Conservation (phyloP, 306 rosid genomes). For the Psophocarpus tetragonolobus region DNA sequence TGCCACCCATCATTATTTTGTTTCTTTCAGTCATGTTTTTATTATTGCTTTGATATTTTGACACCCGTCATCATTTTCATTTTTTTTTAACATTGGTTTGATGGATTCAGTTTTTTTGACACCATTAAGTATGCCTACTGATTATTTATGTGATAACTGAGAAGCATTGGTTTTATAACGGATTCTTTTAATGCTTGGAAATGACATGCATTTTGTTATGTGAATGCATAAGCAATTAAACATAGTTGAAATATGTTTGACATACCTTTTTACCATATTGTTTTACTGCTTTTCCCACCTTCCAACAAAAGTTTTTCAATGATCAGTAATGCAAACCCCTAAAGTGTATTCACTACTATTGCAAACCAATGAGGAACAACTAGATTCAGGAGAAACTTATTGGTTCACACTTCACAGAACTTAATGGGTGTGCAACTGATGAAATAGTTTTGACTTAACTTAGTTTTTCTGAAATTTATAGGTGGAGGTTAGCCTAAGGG, state of each 20-base stretch:
- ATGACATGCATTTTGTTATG: no score
- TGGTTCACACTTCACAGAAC: background rate
- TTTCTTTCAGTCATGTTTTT: no score
- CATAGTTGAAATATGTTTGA: background rate
- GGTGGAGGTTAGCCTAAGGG: conserved; percentile 75
- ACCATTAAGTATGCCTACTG: no score
- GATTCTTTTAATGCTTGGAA: no score
- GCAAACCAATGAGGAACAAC: background rate
- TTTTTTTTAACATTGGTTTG: background rate
- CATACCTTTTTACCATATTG: background rate
- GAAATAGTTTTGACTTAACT: background rate
- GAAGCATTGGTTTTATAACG: no score
- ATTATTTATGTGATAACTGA: no score
- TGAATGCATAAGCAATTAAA: background rate
- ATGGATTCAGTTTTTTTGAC: background rate
- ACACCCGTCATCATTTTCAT: background rate
- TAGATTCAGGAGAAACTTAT: background rate
- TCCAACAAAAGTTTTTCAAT: background rate
- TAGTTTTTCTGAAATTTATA: conserved; percentile 34
- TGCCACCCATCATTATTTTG: no score
- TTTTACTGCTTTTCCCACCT: background rate
- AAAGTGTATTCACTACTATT: background rate
- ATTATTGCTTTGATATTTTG: no score
- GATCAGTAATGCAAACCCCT: background rate
- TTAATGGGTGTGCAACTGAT: background rate